Base-by-base conservation (phyloP, 2,329 filamentous ascomycete species). In the Fusarium solani-melongenae region DNA sequence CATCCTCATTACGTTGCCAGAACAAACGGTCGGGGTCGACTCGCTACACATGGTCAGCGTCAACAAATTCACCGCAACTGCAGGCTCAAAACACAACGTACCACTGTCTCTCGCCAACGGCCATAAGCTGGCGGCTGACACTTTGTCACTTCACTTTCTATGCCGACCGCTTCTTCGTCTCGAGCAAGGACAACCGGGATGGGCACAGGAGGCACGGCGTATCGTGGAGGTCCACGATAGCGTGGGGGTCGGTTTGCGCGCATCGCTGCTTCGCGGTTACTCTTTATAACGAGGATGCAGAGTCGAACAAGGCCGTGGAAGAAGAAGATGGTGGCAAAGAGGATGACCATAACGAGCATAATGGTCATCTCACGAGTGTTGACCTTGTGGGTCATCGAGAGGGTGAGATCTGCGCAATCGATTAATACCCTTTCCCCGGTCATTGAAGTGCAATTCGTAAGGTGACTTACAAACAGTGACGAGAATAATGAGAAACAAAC, bases 121-220 rank as follows among this genome's bases (percentile, higher is more conserved):
- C 95, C 95, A 79, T 98, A 98, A 3, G 94, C 94, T 0, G 95
- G 95, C 5, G 95, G 95, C 10, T 91, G 90, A 22, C 87, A 73
- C 76, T 91, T 91, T 46, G 84, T 83, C 0, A 88, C 83, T 67
- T 90, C 88, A 59, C 86, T 88, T 65, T 89, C 87, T 62, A 87
- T 81, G 5, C 88, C 89, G 2, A 84, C 88, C 20, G 89, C 88
- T 77, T 95, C 93, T 77, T 95, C 93, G 78, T 96, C 94, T 44
- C 90, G 88, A 3, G 91, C 90, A 53, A 96, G 86, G 20, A 93
- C 89, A 12, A 97, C 93, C 44, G 88, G 91, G 70, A 97, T 97
- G 1, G 95, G 95, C 29, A 89, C 86, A 10, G 87, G 83, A 5
- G 94, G 94, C 36, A 94, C 86, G 62, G 90, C 90, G 76, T 94